These are phyloP conservation scores for Trichoderma breve DNA, from an alignment of 2,329 filamentous ascomycete species.

Conservation along the genomic window DNA sequence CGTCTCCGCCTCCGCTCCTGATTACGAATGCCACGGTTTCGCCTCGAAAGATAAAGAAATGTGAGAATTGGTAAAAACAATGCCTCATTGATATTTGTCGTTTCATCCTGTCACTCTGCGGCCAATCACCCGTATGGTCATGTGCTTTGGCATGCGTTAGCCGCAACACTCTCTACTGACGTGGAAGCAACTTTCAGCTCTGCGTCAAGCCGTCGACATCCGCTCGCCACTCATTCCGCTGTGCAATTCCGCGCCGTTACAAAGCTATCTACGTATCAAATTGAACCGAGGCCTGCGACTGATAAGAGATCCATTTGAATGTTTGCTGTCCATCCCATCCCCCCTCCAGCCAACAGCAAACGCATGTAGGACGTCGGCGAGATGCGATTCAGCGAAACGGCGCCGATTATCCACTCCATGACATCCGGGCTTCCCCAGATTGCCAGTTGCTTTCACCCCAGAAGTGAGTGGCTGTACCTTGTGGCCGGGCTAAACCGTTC, in stretches of 20 bases:
- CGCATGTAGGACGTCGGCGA: slow-evolving; percentile 3
- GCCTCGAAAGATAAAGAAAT: not conserved
- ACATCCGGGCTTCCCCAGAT: slow-evolving; percentile 8
- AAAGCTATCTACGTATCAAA: not conserved
- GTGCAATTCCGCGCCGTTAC: not conserved
- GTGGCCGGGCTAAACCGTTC: not conserved
- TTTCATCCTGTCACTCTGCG: not conserved
- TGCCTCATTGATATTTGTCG: not conserved
- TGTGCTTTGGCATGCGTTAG: slow-evolving; percentile 3
- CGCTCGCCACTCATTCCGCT: not conserved
- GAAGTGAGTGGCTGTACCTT: not conserved
- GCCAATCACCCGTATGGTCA: not conserved
- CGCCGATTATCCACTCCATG: not conserved
- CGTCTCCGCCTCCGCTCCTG: not conserved
- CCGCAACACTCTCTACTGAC: not conserved
- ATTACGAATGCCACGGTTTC: not conserved
- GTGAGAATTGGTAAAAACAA: not conserved
- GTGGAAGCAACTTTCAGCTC: not conserved
- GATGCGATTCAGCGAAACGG: not conserved
- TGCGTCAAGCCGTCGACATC: not conserved
- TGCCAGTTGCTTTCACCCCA: not conserved
- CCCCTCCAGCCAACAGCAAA: not conserved
- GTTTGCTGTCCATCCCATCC: not conserved
- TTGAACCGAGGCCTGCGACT: not conserved
- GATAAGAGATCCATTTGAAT: not conserved